Evolutionary conservation across 176 grass and related monocot species (phyloP), one percentile per base, ranked within the genome.

Genomic region (Eragrostis nindensis): DNA sequence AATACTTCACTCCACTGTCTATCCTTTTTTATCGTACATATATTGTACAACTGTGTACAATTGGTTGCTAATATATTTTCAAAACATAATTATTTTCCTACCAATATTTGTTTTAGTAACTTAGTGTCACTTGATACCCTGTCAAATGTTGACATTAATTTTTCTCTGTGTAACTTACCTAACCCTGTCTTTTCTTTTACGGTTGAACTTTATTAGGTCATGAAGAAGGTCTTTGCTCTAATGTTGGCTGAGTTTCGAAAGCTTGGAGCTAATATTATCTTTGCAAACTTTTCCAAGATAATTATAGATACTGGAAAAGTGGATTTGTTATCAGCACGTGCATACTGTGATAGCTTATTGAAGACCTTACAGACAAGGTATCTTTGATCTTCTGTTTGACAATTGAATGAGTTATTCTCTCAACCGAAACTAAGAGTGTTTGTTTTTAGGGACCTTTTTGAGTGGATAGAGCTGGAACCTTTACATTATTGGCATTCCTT

Each of bases 231-330:
- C 52, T 98, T 98, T 89, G 92, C 86, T 62, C 87, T 94, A 66
- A 47, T 98, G 70, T 80, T 98, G 65, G 77, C 81, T 43, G 95
- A 98, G 55, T 86, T 98, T 68, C 78, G 87, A 76, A 93, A 93
- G 84, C 89, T 98, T 79, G 95, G 95, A 75, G 95, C 95, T 30
- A 91, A 80, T 55, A 66, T 98, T 68, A 92, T 98, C 48, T 98
- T 98, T 71, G 95, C 92, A 56, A 93, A 87, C 85, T 98, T 94
- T 70, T 98, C 95, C 60, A 98, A 85, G 85, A 98, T 98, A 77
- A 94, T 98, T 42, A 94, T 98, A 77, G 95, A 98, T 89, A 98
- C 95, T 63, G 95, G 95, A 74, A 98, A 94, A 86, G 81, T 98
- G 43, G 92, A 94, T 38, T 82, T 98, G 67, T 60, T 71, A 26